Evolutionary conservation across 768 basidiomycete species (phyloP), one percentile per base, ranked within the genome.

Genomic region (Mrakia blollopis): DNA sequence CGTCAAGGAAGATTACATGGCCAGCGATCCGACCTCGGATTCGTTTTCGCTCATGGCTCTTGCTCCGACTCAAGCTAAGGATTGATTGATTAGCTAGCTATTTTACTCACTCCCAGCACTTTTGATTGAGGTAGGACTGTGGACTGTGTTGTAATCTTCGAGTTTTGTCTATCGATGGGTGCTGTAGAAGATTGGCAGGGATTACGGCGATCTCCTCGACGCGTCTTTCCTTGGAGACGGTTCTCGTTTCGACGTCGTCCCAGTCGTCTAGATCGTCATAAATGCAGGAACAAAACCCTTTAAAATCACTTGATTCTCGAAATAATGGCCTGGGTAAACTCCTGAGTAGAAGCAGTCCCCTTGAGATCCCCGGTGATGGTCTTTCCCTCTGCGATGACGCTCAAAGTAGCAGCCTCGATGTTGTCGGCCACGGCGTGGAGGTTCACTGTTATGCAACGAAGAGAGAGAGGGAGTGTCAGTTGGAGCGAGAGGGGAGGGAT

Each of bases 321-420:
- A 79, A 97, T 90, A 85, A 98, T 96, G 37, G 93, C 91, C 73
- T 88, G 83, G 60, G 95, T 95, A 86, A 92, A 98, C 84, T 97
- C 90, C 83, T 87, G 87, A 3, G 97, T 99, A 47, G 89, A 89
- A 23, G 95, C 89, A 83, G 91, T 94, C 60, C 97, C 97, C 30
- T 97, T 94, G 77, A 99, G 86, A 84, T 99, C 97, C 41, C 96
- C 92, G 11, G 97, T 99, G 84, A 98, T 95, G 60, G 87, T 84
- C 86, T 92, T 94, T 80, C 97, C 97, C 85, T 97, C 96, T 25
- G 96, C 94, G 83, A 99, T 97, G 47, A 94, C 95, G 79, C 88
- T 84, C 79, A 99, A 89, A 67, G 92, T 89, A 79, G 97, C 97
- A 85, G 89, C 89, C 86, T 98, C 94, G 80, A 99, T 98, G 84